Base-by-base conservation (phyloP, 2,329 filamentous ascomycete genomes). In the Monilinia fructigena region DNA sequence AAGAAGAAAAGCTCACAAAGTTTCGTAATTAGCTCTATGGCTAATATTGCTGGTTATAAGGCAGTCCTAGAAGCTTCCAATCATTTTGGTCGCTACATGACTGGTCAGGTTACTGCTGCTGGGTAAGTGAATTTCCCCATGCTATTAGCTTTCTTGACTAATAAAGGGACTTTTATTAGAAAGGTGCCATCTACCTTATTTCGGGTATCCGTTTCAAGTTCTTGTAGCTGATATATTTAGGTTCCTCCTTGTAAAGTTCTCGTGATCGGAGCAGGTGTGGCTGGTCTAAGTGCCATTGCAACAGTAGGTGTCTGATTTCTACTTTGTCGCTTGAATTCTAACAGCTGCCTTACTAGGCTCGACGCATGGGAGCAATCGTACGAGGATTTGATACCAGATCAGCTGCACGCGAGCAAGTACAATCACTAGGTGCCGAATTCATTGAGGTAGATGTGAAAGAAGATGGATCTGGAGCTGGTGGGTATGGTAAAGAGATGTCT, bases 401-500 rank as follows among this genome's bases (percentile, higher is more conserved):
- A n/a, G 93, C 91, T 12, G 92, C 90, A 31, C 86, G 91, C 53
- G 93, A 96, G 77, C 93, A 96, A 78, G 92, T 97, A 1, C 90
- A 96, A 76, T 96, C 92, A 6, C 85, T 96, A 0, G 93, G 93
- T 35, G 93, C 92, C 23, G 93, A 96, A 74, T 96, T 96, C 73
- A 86, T 96, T 71, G 91, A 96, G 77, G 92, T 96, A 28, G 89
- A 92, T 18, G 82, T 96, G 28, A 77, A 94, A 71, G 93, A 97
- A 78, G 92, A 95, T 68, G 93, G 93, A 2, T 87, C 89, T 16
- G 92, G 92, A 2, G 87, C 90, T 11, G 92, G 93, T 38, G 93
- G 93, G 20, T 97, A 97, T 74, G 92, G 91, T 63, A 96, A 96
- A 75, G 91, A 93, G 75, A 96, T 96, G 92, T 95, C 91, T 65